Evolutionary conservation across 768 basidiomycete species (phyloP), one percentile per base, ranked within the genome.

Genomic region (Lactarius sp.): DNA sequence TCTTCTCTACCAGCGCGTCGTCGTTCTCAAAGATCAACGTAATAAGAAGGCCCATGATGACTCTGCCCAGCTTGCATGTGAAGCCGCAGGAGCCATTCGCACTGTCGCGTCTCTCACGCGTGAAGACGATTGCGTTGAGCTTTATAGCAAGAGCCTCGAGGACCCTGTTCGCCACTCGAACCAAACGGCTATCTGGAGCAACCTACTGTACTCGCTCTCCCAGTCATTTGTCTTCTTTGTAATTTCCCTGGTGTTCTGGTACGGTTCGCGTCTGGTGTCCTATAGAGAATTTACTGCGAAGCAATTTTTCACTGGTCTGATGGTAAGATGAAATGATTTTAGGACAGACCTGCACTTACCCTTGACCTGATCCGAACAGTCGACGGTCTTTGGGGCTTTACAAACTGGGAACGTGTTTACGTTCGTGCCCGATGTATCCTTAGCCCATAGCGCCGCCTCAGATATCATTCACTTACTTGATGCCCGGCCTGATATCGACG

Each of bases 61-160:
- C 1, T 92, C 90, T 18, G 91, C 94, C 9, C 92, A 95, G 62
- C 71, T 94, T 27, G 94, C 94, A 44, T 93, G 92, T 67, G 94
- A 97, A 73, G 92, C 92, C 41, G 92, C 92, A 33, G 87, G 82
- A 7, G 81, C 94, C 12, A 95, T 97, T 65, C 84, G 90, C 36
- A 96, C 94, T 1, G 93, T 97, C 22, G 92, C 94, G 6, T 80
- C 87, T 1, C 78, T 97, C 49, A 95, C 92, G 1, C 79, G 94
- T 20, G 94, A 97, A 72, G 81, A 86, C 39, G 90, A 94, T 65
- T 91, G 90, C 69, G 75, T 82, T 54, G 71, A 77, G 16, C 69
- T 83, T 10, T 92, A 91, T 74, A 84, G 84, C 68, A 50, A 79
- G 61, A 87, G 86, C 68, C 77, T 96, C 52, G 87, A 92, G 52